Evolutionary conservation across 768 basidiomycete genomes (phyloP), one percentile per base, ranked within the genome.

Genomic region (Hericium alpestre): DNA sequence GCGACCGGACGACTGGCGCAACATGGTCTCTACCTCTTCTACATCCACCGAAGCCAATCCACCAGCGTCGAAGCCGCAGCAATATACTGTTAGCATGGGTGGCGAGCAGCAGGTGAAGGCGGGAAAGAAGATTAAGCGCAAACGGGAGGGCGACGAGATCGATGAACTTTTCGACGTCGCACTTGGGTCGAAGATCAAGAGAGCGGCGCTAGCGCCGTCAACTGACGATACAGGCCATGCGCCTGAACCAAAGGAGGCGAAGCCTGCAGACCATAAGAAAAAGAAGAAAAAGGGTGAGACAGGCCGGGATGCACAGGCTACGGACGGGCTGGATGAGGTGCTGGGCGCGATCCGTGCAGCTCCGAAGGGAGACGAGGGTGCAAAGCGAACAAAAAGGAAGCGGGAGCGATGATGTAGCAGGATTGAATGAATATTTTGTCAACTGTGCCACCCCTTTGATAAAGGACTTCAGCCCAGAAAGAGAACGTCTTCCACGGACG

Each of bases 1-100:
- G 48, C 77, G 83, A 53, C 87, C 90, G 3, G 83, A 90, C 3
- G 87, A 92, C 54, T 99, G 95, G 95, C 82, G 83, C 62, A 79
- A 77, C 49, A 65, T 82, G 61, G 88, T 93, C 65, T 74, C 84
- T 3, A 60, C 48, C 65, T 10, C 22, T 8, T 23, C 51, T 18
- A 51, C 54, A 5, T 5, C 52, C 13, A 53, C 20, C n/a, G 47
- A 38, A 16, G 38, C 37, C 39, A 39, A 27, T 39, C 5, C 51
- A 13, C 32, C 46, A 20, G 13, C n/a, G 38, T 41, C 22, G 15
- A 53, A 38, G 11, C 25, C 38, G n/a, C 25, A 16, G 16, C 23
- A 23, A 50, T 32, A 20, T 8, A 11, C 27, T 5, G 11, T 25
- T 0, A 38, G 39, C 22, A 37, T 2, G 38, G 55, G 41, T 11